phyloP scores from a whole-genome alignment of 1,284 basidiomycete species.

The Dichomitus squalens region DNA sequence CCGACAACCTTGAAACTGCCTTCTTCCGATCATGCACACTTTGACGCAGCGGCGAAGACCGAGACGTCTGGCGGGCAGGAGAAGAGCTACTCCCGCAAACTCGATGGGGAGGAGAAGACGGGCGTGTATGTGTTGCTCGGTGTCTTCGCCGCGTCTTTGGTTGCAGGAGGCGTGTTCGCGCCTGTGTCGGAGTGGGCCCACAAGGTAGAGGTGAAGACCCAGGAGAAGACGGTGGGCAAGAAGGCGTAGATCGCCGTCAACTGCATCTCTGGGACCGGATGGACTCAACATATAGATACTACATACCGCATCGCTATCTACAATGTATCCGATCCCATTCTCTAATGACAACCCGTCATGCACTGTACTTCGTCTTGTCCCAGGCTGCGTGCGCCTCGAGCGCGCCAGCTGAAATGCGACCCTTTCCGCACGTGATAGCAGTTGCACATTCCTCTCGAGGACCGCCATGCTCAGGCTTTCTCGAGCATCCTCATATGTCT shows the following conservation, averaged over 20 bases:
- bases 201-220: constrained; percentile 22
- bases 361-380: background rate
- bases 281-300: constrained; percentile 18
- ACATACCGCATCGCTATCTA: constrained; percentile 15
- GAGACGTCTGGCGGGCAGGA: constrained; percentile 30
- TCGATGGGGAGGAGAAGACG: constrained; percentile 53
- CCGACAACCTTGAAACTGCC: constrained; percentile 35
- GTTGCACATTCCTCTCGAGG: constrained; percentile 11
- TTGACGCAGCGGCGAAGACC: constrained; percentile 28
- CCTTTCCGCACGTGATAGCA: constrained; percentile 8
- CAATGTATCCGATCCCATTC: constrained; percentile 10
- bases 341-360: constrained; percentile 4
- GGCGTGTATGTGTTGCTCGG: constrained; percentile 59
- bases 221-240: constrained; percentile 12
- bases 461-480: constrained; percentile 25
- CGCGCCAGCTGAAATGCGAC: background rate
- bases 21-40: constrained; percentile 14
- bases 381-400: background rate
- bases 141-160: constrained; percentile 54
- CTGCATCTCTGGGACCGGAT: background rate
- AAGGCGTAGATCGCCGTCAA: constrained; percentile 21
- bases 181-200: constrained; percentile 29
- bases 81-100: constrained; percentile 41
- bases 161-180: constrained; percentile 46
- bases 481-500: constrained; percentile 3